A percentile compares a stretch with the other conserved stretches of the same genome.
Evolutionary conservation across 2,329 filamentous ascomycete genomes (phyloP).

Genomic region (Fonsecaea pedrosoi): DNA sequence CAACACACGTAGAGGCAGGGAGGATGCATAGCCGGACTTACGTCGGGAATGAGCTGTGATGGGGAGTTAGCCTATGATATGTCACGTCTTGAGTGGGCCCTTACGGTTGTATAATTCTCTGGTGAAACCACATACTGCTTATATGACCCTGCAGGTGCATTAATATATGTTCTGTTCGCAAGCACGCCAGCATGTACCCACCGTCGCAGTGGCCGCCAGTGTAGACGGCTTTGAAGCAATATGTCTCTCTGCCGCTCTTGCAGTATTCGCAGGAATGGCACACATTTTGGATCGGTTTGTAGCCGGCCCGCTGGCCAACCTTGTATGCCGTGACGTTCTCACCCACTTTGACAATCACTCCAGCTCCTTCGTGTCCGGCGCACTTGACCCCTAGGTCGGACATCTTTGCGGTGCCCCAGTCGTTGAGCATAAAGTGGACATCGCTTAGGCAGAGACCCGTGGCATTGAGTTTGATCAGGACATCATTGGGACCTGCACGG

Average conservation of each 20-base stretch:
- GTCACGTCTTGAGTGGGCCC: neutral
- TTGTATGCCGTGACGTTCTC: slow-evolving; percentile 60
- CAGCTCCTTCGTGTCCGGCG: slow-evolving; percentile 64
- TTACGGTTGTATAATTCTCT: slow-evolving; percentile 57
- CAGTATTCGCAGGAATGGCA: slow-evolving; percentile 60
- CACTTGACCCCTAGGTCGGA: slow-evolving; percentile 53
- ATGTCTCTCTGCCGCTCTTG: slow-evolving; percentile 61
- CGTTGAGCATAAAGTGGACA: slow-evolving; percentile 64
- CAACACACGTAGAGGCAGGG: neutral
- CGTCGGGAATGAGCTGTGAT: slow-evolving; percentile 32
- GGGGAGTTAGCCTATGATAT: slow-evolving; percentile 11
- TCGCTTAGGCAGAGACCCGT: slow-evolving; percentile 66
- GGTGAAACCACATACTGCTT: slow-evolving; percentile 66
- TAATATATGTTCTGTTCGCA: neutral
- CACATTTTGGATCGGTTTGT: slow-evolving; percentile 60
- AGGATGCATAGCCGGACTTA: slow-evolving; percentile 15
- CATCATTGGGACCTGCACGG: slow-evolving; percentile 58
- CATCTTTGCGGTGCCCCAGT: slow-evolving; percentile 59
- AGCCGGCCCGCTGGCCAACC: slow-evolving; percentile 60
- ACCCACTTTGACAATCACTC: slow-evolving; percentile 64
- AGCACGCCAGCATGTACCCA: slow-evolving; percentile 24
- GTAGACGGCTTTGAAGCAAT: slow-evolving; percentile 56
- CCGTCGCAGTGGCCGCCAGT: slow-evolving; percentile 51
- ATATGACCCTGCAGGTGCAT: slow-evolving; percentile 55
- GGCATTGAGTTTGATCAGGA: slow-evolving; percentile 63